phyloP scores from a whole-genome alignment of 2,329 filamentous ascomycete species.

The Aspergillus sp. region DNA sequence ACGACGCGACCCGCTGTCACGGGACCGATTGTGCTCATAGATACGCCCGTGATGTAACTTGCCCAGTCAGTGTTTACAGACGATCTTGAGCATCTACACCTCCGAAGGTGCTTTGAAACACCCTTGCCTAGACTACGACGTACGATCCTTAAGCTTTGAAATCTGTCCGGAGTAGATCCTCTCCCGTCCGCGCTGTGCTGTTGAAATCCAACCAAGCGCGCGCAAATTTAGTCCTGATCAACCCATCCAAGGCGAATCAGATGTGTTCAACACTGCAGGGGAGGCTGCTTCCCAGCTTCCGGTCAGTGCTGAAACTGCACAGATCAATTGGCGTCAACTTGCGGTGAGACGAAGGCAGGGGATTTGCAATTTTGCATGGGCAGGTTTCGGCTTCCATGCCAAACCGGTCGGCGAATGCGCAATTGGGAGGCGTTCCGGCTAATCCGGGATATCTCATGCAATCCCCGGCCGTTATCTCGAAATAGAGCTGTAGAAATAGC shows the following conservation, averaged over 20 bases:
- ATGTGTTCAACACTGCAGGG: background rate
- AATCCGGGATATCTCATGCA: background rate
- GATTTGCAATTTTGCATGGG: background rate
- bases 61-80: background rate
- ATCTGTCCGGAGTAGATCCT: background rate
- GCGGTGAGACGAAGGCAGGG: constrained; percentile 1
- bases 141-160: background rate
- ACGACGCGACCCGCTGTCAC: background rate
- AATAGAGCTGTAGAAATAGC: background rate
- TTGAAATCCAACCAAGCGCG: background rate
- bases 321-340: background rate
- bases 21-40: background rate
- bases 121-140: background rate
- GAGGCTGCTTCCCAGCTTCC: background rate
- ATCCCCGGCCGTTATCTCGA: background rate
- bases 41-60: background rate
- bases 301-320: background rate
- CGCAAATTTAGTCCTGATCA: constrained; percentile 10
- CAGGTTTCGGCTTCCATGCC: background rate
- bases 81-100: background rate
- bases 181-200: background rate
- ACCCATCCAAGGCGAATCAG: constrained; percentile 8
- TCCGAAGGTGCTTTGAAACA: background rate
- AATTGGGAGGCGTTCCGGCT: background rate
- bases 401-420: background rate